Evolutionary conservation across 148 eudicot genomes (phyloP), one percentile per base, ranked within the genome.

Genomic region (Pouteria glomerata): DNA sequence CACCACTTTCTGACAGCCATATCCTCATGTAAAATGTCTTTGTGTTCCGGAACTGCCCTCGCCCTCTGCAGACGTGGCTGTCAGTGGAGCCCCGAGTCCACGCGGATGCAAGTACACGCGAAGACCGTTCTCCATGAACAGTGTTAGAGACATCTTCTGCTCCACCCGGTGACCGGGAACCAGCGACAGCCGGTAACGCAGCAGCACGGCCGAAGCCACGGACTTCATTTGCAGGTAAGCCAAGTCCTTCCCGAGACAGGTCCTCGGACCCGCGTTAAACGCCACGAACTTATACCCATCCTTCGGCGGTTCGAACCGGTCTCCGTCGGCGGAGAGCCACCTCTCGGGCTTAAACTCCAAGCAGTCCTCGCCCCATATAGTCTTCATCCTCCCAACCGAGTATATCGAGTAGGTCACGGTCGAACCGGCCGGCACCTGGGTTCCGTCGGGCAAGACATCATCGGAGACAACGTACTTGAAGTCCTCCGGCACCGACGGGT

Each of bases 171-270:
- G 96, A 48, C 97, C 96, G 19, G 92, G 90, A 76, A 79, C 97
- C 71, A 53, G 77, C 5, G 67, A 27, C 33, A 88, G 74, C 76
- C 87, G 82, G 80, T 89, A 86, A 2, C 87, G 81, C 21, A 92
- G 86, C 61, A 92, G 80, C 39, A 92, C 89, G 1, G 97, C 97
- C 21, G 92, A 81, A 3, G 86, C 96, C 51, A 89, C 89, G 0
- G 97, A 92, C 59, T 92, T 92, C 97, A 92, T 92, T 21, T 92
- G 96, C 61, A 92, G 47, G 74, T 89, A 92, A 72, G 97, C 92
- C 83, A 92, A 78, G 63, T 92, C 95, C 74, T 89, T 92, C 53
- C 95, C 97, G 34, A 92, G 62, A 39, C 97, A 92, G 53, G 89
- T 92, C 76, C 97, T 87, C 19, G 97, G 96, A 3, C 97, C 97